Percentiles rank a stretch among this genome's conserved stretches.
Evolutionary conservation across 1,284 basidiomycete species (phyloP).

Genomic region (Grifola frondosa): DNA sequence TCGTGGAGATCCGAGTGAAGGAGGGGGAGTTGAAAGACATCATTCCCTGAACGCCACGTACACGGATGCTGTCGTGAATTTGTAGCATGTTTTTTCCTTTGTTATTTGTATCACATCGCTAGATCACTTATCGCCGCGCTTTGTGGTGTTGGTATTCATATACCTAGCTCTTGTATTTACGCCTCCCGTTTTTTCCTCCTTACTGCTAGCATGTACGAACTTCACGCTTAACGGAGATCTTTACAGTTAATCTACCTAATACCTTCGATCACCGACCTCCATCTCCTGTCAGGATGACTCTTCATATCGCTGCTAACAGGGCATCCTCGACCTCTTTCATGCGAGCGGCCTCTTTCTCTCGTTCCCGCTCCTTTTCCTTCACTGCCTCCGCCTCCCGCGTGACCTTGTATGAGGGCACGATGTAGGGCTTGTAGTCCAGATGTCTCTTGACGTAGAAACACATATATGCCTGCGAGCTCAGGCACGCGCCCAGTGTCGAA

Average conservation of each 20-base stretch:
- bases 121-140: slow-evolving; percentile 5
- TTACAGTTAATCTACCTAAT: too few species aligned
- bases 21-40: slow-evolving; percentile 74
- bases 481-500: slow-evolving; percentile 64
- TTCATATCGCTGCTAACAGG: slow-evolving; percentile 46
- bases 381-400: slow-evolving; percentile 66
- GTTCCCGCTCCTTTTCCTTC: slow-evolving; percentile 61
- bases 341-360: slow-evolving; percentile 50
- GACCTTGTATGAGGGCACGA: slow-evolving; percentile 68
- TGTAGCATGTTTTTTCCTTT: slow-evolving; percentile 11
- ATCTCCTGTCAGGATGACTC: not conserved
- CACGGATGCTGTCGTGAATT: slow-evolving; percentile 4
- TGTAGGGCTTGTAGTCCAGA: slow-evolving; percentile 75
- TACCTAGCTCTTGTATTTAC: slow-evolving; percentile 21
- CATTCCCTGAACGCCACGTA: slow-evolving; percentile 51
- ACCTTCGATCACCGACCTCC: too few species aligned
- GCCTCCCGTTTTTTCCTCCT: slow-evolving; percentile 2
- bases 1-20: slow-evolving; percentile 78
- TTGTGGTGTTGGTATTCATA: slow-evolving; percentile 12
- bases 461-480: slow-evolving; percentile 83
- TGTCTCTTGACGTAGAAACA: slow-evolving; percentile 90
- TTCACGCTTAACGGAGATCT: slow-evolving; percentile 1
- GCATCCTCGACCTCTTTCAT: slow-evolving; percentile 66
- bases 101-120: slow-evolving; percentile 9
- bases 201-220: slow-evolving; percentile 12